Evolutionary conservation across 805 yeast species (phyloP).

Genomic region (Candida patagonica): DNA sequence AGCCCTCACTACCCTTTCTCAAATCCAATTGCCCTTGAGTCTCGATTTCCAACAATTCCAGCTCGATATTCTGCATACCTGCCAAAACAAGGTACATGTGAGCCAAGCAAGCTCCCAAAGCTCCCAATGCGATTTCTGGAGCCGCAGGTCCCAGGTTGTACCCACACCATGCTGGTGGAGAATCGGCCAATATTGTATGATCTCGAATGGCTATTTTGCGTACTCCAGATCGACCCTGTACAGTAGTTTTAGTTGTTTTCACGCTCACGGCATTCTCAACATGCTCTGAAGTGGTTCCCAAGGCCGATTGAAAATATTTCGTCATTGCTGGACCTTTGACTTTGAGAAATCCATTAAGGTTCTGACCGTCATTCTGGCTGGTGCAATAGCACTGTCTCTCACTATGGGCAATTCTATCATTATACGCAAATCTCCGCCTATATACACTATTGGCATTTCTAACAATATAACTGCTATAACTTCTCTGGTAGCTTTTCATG

Average conservation of each 20-base stretch:
- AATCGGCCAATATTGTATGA: constrained; percentile 8
- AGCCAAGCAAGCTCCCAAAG: constrained; percentile 9
- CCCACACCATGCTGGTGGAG: constrained; percentile 10
- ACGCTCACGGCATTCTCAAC: constrained; percentile 3
- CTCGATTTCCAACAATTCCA: constrained; percentile 6
- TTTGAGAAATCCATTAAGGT: constrained; percentile 5
- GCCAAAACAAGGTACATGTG: constrained; percentile 10
- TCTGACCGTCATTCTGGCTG: constrained; percentile 1
- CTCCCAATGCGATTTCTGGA: constrained; percentile 8
- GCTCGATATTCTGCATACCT: constrained; percentile 5
- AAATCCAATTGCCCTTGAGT: constrained; percentile 6
- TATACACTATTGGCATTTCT: no score
- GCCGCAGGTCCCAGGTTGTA: constrained; percentile 9
- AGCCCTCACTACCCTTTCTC: constrained; percentile 8
- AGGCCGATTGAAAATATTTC: constrained; percentile 4
- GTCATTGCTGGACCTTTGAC: constrained; percentile 10
- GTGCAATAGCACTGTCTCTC: no score
- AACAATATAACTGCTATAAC: no score
- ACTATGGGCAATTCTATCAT: no score
- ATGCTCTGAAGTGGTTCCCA: constrained; percentile 7
- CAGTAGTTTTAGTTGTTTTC: constrained; percentile 1
- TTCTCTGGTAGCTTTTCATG: no score
- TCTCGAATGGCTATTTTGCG: constrained; percentile 5
- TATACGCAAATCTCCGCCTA: no score
- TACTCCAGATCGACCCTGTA: constrained; percentile 9